A percentile compares a stretch with the other conserved stretches of the same genome.
These are phyloP conservation scores for Metschnikowia drakensbergensis DNA, from an alignment of 805 yeast genomes.

Conservation along the genomic window DNA sequence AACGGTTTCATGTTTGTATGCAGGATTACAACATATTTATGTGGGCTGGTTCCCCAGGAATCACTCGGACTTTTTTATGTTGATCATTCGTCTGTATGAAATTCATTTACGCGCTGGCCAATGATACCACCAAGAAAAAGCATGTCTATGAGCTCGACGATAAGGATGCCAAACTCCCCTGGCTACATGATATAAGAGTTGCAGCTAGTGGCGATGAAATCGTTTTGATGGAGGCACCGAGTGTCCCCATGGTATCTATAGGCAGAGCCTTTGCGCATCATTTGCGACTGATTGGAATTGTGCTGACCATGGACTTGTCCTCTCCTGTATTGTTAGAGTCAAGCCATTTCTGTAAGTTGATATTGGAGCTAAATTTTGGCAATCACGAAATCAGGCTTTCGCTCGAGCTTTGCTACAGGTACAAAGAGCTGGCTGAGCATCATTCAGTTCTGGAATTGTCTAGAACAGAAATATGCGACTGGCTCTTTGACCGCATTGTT, in stretches of 20 bases:
- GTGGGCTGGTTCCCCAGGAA: not conserved
- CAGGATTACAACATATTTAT: not conserved
- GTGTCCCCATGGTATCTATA: conserved; percentile 11
- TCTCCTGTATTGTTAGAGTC: not conserved
- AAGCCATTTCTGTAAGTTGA: conserved; percentile 12
- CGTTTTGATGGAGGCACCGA: conserved; percentile 12
- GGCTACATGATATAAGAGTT: conserved; percentile 12
- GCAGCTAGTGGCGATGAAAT: conserved; percentile 11
- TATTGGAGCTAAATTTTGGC: conserved; percentile 6
- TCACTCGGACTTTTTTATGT: not conserved
- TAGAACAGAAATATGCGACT: conserved; percentile 11
- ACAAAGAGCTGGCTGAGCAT: conserved; percentile 5
- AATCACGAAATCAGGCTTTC: conserved; percentile 6
- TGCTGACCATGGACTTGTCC: not conserved
- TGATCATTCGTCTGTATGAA: conserved; percentile 6
- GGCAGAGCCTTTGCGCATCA: conserved; percentile 16
- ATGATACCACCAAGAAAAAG: conserved; percentile 10
- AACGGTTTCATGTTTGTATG: not conserved
- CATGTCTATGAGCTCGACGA: conserved; percentile 10
- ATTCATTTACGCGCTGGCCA: conserved; percentile 11
- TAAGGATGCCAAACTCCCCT: conserved; percentile 8
- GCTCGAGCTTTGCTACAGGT: conserved; percentile 9
- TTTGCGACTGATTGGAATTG: conserved; percentile 13
- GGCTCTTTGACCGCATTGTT: conserved; percentile 14
- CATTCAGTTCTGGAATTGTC: conserved; percentile 7